Conservation (phyloP, 495 filamentous ascomycete species). For the Penicillium diatomitis region DNA sequence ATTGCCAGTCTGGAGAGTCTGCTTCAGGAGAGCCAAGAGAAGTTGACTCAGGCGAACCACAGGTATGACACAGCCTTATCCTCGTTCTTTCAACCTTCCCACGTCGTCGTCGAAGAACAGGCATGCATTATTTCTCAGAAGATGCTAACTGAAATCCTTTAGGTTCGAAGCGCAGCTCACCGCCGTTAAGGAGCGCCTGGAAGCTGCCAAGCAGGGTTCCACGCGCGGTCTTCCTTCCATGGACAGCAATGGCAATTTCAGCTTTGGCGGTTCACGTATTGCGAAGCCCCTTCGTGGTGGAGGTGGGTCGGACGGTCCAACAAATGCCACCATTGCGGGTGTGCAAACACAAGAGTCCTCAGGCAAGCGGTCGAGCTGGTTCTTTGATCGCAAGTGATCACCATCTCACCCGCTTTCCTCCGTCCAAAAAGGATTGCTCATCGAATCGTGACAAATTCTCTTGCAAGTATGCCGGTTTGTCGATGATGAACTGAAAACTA, state of each 20-base stretch:
- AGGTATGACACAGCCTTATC: slow-evolving; percentile 47
- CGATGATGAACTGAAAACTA: slow-evolving; percentile 11
- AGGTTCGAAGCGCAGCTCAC: slow-evolving; percentile 97
- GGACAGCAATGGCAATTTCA: slow-evolving; percentile 55
- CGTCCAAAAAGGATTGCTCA: too few relatives aligned
- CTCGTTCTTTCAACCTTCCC: not conserved
- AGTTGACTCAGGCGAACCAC: slow-evolving; percentile 89
- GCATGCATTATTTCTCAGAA: not conserved
- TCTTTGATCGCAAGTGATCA: slow-evolving; percentile 42
- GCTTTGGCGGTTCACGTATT: slow-evolving; percentile 72
- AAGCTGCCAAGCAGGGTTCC: slow-evolving; percentile 84
- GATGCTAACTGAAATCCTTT: slow-evolving; percentile 8
- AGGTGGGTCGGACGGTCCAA: slow-evolving; percentile 45
- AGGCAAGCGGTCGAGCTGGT: slow-evolving; percentile 41
- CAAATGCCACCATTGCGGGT: slow-evolving; percentile 23
- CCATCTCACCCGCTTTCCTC: not conserved
- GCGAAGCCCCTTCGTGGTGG: slow-evolving; percentile 95
- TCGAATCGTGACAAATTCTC: not conserved
- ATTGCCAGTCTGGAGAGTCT: slow-evolving; percentile 86
- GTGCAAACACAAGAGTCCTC: slow-evolving; percentile 39
- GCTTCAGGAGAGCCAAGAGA: slow-evolving; percentile 95
- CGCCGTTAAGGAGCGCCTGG: slow-evolving; percentile 93
- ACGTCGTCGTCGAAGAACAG: not conserved
- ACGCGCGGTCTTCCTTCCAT: slow-evolving; percentile 69
- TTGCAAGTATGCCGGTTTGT: slow-evolving; percentile 11